Evolutionary conservation across 345 rosid genomes (phyloP), one percentile per base, ranked within the genome.

Genomic region (Hypericum androsaemum): DNA sequence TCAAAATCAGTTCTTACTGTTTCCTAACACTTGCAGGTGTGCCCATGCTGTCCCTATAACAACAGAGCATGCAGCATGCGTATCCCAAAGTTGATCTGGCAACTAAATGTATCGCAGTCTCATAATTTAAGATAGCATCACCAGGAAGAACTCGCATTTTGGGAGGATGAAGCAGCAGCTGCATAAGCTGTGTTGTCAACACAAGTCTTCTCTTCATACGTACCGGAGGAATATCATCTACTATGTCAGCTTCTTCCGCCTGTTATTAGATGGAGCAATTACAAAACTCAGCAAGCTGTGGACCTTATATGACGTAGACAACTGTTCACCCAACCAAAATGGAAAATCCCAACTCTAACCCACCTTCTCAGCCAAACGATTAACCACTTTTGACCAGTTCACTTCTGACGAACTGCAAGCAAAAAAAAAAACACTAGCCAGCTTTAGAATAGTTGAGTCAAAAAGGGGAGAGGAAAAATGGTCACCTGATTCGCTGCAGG

Each of bases 121-220:
- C 32, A 22, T 22, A 22, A 22, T 22, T 22, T 22, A 4, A 22
- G 32, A 22, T 22, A 22, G 32, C 32, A 22, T 22, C 32, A 53
- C 70, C 68, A 64, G 70, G 64, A 49, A 89, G 71, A 58, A 83
- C 70, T 43, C 63, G 60, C 14, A 77, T 76, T n/a, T 73, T 66
- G 59, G 95, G 80, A 32, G 86, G 75, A 42, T 40, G 40, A 65
- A 80, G 67, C 37, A 85, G 58, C 46, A 79, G 81, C 77, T 92
- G 98, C 79, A 81, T 77, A 58, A 92, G 86, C 56, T 85, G 94
- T 15, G 83, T 68, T 15, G 97, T 79, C 74, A 80, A 56, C 56
- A 83, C 56, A 59, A 83, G 77, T 71, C 97, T 85, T 78, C 82
- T 81, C 80, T 73, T 92, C 50, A 88, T 71, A 67, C 80, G 78